Evolutionary conservation across 2,329 filamentous ascomycete species (phyloP), one percentile per base, ranked within the genome.

Genomic region (Exophiala aquamarina): DNA sequence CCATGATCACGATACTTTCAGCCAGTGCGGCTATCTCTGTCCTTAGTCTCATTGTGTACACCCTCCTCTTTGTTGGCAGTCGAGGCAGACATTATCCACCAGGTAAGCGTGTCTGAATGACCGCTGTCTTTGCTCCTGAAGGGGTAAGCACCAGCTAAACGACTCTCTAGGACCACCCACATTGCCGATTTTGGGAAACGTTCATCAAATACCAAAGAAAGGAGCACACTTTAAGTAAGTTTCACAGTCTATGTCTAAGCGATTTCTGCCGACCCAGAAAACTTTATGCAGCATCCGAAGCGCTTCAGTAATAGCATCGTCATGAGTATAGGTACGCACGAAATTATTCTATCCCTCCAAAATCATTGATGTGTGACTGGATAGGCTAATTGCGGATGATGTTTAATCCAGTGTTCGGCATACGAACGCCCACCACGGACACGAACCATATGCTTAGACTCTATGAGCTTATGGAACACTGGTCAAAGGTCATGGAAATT

Each of bases 301-400:
- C 63, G 76, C 2, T 75, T 68, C 49, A 73, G 67, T 41, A 78
- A 78, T 50, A 75, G 71, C 49, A 69, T 77, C 40, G 73, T 71
- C 66, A 55, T 70, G 67, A 71, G 36, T 58, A 65, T 7, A 73
- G 67, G 69, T 67, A 67, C 3, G 60, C n/a, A n/a, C n/a, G n/a
- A n/a, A n/a, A n/a, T n/a, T n/a, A n/a, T n/a, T n/a, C n/a, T n/a
- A n/a, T n/a, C n/a, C n/a, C n/a, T n/a, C n/a, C n/a, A n/a, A n/a
- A n/a, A n/a, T n/a, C n/a, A n/a, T n/a, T 54, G 73, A n/a, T n/a
- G n/a, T n/a, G n/a, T n/a, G n/a, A n/a, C n/a, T n/a, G n/a, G n/a
- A n/a, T n/a, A n/a, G n/a, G n/a, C n/a, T n/a, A n/a, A n/a, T n/a
- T n/a, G n/a, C n/a, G n/a, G n/a, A n/a, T n/a, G n/a, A n/a, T n/a